Base-by-base conservation (phyloP, 371 early-diverging fungal genomes). In the Cokeromyces recurvatus region DNA sequence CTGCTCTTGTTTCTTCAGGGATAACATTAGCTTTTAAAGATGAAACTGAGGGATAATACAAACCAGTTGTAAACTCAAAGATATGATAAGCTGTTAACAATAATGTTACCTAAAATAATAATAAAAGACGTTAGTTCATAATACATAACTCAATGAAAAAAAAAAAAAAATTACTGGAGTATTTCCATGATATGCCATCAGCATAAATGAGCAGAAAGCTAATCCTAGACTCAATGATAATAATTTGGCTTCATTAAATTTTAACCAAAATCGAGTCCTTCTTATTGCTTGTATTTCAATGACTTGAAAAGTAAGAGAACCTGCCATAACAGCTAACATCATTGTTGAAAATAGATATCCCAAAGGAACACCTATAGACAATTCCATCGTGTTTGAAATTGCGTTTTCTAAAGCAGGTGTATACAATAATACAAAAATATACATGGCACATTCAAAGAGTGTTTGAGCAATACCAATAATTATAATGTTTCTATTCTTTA, bases 371-470 rank as follows among this genome's bases (percentile, higher is more conserved):
- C 43, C 51, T 20, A 11, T 38, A 3, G 12, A 23, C 5, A 40
- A 14, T 42, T 44, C 48, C 19, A 31, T 38, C n/a, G 40, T 32
- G 19, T 41, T 19, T 15, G 46, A 22, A 17, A 53, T 46, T 3
- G 55, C 47, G 41, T 53, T 57, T 57, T 87, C 87, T 19, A 90
- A 52, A 7, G 85, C 79, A 3, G 89, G 89, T 2, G 77, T 76
- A 68, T 84, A 90, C 10, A 90, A 57, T 38, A 90, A 51, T n/a
- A 89, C 88, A 62, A 89, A 89, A 2, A 79, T 80, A 63, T 89
- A 89, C 89, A 89, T 89, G 48, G 86, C 78, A 35, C 81, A 78
- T 53, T 90, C 91, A 65, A 87, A 89, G 7, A 81, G 66, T 4
- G 81, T 80, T 57, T 88, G 88, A 22, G 87, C 89, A 10, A 76